Base-by-base conservation (phyloP, 495 filamentous ascomycete genomes). In the Trichoderma virens region DNA sequence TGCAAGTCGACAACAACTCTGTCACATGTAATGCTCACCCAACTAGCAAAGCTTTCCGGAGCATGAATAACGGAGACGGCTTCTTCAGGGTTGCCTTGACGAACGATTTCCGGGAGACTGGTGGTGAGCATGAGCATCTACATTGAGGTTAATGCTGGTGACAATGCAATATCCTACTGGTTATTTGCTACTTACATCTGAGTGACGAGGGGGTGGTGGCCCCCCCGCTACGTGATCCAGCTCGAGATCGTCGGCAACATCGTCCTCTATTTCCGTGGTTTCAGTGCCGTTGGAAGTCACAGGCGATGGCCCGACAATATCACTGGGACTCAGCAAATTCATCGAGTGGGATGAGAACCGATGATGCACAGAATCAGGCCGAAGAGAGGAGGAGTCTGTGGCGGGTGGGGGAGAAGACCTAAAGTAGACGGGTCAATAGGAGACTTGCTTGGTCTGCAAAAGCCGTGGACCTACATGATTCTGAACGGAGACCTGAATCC, bases 1-100 rank as follows among this genome's bases (percentile, higher is more conserved):
- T 72, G 27, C 35, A 69, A 32, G 47, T 45, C 7, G 31, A 32
- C 38, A 63, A 43, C 8, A 25, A 32, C 35, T 34, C 38, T 30
- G 31, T 9, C 59, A 1, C 56, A 28, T 14, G 13, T 13, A 18
- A 62, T 23, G 76, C 87, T 77, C 70, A 93, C 90, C 82, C 93
- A 93, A 63, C 82, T 81, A 60, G 83, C 81, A 75, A 92, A 96
- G 43, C 87, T 89, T 67, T 88, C 76, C 4, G 92, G 92, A 25
- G 89, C 90, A 77, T 95, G 91, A 69, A 96, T 96, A 60, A 94
- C 92, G 3, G 92, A 96, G 64, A 88, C 80, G 27, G 90, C 84
- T 62, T 93, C 90, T 64, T 93, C 88, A 18, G 51, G 51, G 65
- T 86, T 84, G 41, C 81, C 77, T 27, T 81, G 79, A 68, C 80